Base-by-base conservation (phyloP, 164 flowering plant genomes). In the Berberis vulgaris region DNA sequence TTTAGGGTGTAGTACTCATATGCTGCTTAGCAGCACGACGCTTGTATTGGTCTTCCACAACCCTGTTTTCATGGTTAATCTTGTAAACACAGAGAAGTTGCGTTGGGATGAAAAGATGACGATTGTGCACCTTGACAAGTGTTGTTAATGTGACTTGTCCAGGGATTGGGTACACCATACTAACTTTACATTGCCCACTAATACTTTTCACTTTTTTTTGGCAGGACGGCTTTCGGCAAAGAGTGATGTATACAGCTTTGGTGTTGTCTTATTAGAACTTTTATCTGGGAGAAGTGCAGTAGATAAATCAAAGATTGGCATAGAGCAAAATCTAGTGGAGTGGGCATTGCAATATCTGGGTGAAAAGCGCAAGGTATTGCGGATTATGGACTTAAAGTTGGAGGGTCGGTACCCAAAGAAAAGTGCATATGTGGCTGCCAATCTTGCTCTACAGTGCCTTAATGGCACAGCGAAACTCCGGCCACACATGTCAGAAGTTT, bases 201-300 rank as follows among this genome's bases (percentile, higher is more conserved):
- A 66, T 26, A 26, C 11, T 42, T 6, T 52, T 52, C 4, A 1
- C 4, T 40, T 3, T 2, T 40, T 47, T 39, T 67, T 55, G 45
- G 47, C 70, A 67, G 70, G 70, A 54, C 63, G 70, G 38, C 41
- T 67, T 44, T 60, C 70, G 45, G 60, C 81, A 6, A 86, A 80
- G 70, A 84, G 96, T 65, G 91, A 88, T 67, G 95, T 88, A 8
- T 88, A 88, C 71, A 84, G 91, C 76, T 88, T 86, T 65, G 95
- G 95, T 52, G 95, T 88, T 50, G 91, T 86, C 64, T 46, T 87
- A 57, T 72, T 87, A 3, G 94, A 87, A 63, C 74, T 87, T 12
- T 59, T 87, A 43, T 74, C 90, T 2, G 94, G 90, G 38, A 72
- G 83, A 4, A 79, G 82, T 38, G 83, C 60, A 80, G 77, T 85